Evolutionary conservation across 108 stramenopile species (phyloP).

Genomic region (Conticribra weissflogii): DNA sequence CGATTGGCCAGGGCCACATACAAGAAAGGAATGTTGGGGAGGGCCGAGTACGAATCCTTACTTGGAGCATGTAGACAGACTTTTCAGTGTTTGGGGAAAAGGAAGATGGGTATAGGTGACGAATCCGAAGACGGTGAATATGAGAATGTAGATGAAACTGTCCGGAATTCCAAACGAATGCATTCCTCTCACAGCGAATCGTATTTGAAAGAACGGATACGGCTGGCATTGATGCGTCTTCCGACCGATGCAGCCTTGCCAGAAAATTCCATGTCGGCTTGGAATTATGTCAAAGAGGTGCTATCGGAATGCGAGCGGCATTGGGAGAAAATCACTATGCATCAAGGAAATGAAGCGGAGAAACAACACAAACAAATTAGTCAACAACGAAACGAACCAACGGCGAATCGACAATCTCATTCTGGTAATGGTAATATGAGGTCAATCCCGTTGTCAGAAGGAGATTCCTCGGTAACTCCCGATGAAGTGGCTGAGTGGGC

Average conservation of each 20-base stretch:
- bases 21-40: constrained; percentile 25
- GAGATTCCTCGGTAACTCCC: too few relatives aligned
- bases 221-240: constrained; percentile 33
- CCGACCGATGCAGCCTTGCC: constrained; percentile 22
- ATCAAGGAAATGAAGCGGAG: too few relatives aligned
- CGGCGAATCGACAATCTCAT: too few relatives aligned
- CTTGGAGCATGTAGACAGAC: too few relatives aligned
- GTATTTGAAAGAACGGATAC: constrained; percentile 33
- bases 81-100: too few relatives aligned
- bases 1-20: constrained; percentile 28
- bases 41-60: constrained; percentile 32
- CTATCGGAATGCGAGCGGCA: constrained; percentile 14
- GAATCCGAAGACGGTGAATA: too few relatives aligned
- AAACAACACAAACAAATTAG: constrained; percentile 1
- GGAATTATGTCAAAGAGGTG: constrained; percentile 33
- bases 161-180: background rate
- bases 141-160: constrained; percentile 2
- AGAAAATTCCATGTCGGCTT: constrained; percentile 14
- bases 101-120: too few relatives aligned
- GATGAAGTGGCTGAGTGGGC: constrained; percentile 33
- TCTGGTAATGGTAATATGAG: background rate
- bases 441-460: too few relatives aligned
- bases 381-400: too few relatives aligned
- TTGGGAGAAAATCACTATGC: too few relatives aligned
- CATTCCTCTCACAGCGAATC: too few relatives aligned